Evolutionary conservation across 179 eudicot species (phyloP), one percentile per base, ranked within the genome.

Genomic region (Nepenthes alata): DNA sequence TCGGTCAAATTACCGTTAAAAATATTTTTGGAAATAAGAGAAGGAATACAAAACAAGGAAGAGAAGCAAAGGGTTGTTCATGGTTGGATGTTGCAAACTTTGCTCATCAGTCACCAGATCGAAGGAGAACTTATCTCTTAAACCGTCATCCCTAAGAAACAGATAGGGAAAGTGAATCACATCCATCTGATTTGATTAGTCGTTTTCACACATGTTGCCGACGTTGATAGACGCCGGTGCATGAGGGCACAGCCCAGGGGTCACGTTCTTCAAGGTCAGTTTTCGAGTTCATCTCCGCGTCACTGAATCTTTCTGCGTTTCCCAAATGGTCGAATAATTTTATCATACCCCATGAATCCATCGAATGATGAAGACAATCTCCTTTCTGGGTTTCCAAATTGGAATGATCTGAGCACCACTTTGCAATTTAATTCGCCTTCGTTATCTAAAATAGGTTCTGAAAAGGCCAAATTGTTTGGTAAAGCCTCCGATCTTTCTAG

Each of bases 231-330:
- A 62, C 69, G 12, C 68, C 63, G 70, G 65, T 14, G 58, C 47
- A 38, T 54, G n/a, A 39, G 57, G 48, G 57, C 63, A 14, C 6
- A 9, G 5, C 61, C 51, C 59, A 37, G 71, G 41, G 48, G 48
- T 37, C 66, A 10, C 51, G 44, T 35, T 55, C 55, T 50, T 35
- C 62, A 69, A 72, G 84, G 87, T 84, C 66, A 74, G 86, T 58
- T 78, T 72, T 67, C 68, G 37, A 38, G 13, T 3, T 11, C 48
- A 34, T 6, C 13, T 44, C 3, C 55, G 57, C 53, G 36, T 63
- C 11, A 52, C 44, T 57, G 37, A 51, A 36, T 51, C 47, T 60
- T 80, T 67, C 67, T 66, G 76, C 67, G 75, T 71, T 75, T 38
- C 48, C 14, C 35, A 6, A 61, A 59, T 12, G 65, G 69, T 58